These are phyloP conservation scores for Marasmius tenuissimus DNA, from an alignment of 1,284 basidiomycete species.

Conservation along the genomic window DNA sequence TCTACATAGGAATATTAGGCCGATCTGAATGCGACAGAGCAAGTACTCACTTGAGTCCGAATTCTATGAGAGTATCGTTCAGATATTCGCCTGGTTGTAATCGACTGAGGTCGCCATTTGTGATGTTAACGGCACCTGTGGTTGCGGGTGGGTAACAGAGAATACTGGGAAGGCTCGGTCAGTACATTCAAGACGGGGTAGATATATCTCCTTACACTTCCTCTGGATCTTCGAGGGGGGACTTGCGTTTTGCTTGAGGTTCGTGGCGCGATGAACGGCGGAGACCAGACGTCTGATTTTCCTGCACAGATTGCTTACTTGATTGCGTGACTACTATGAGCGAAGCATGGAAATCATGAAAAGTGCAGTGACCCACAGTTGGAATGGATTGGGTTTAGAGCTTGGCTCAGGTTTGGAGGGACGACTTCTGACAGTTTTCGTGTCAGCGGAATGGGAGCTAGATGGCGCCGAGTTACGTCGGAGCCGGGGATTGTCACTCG, in stretches of 20 bases:
- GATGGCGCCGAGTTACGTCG: too few relatives aligned
- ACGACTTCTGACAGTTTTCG: too few relatives aligned
- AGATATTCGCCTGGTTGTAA: constrained; percentile 81
- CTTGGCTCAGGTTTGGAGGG: too few relatives aligned
- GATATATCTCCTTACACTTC: constrained; percentile 53
- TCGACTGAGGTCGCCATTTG: constrained; percentile 73
- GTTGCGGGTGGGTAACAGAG: constrained; percentile 73
- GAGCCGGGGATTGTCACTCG: too few relatives aligned
- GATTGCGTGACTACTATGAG: too few relatives aligned
- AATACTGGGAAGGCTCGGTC: constrained; percentile 45
- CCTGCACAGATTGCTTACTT: not conserved
- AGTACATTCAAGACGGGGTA: constrained; percentile 6
- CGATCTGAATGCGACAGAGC: not conserved
- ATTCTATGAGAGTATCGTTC: constrained; percentile 96
- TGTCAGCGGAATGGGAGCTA: too few relatives aligned
- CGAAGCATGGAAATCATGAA: too few relatives aligned
- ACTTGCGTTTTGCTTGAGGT: constrained; percentile 15
- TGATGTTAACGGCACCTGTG: constrained; percentile 76
- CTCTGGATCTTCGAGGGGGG: constrained; percentile 47
- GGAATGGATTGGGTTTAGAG: too few relatives aligned
- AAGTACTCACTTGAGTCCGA: constrained; percentile 80
- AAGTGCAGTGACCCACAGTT: too few relatives aligned
- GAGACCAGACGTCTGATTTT: constrained; percentile 1
- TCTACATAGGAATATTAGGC: constrained; percentile 38
- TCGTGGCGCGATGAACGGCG: constrained; percentile 32